Conservation (phyloP, 768 basidiomycete genomes). For the Russula earlei region DNA sequence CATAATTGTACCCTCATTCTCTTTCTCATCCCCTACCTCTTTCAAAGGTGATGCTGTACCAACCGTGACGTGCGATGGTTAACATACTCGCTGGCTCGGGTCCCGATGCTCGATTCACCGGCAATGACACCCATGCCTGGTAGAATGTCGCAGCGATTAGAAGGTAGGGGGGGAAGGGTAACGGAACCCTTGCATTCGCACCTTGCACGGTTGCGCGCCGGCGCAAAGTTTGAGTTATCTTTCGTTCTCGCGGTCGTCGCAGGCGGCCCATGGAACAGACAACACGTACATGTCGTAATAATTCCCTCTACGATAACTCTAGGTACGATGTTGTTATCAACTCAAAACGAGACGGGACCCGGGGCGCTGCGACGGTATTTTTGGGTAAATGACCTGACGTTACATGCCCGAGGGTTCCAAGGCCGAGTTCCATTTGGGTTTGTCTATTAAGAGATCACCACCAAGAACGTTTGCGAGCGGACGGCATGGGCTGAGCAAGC, state of each 20-base stretch:
- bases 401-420: background rate
- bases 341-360: background rate
- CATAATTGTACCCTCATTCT: too few species aligned
- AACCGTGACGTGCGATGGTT: too few species aligned
- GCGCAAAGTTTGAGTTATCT: constrained; percentile 5
- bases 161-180: background rate
- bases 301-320: background rate
- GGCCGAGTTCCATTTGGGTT: background rate
- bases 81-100: background rate
- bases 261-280: background rate
- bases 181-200: too few species aligned
- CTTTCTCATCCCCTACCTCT: too few species aligned
- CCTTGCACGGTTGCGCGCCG: background rate
- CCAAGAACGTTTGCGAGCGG: background rate
- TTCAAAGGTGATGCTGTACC: too few species aligned
- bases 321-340: background rate
- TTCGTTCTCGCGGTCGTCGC: background rate
- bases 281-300: background rate
- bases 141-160: constrained; percentile 1
- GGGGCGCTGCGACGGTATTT: background rate
- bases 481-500: too few species aligned
- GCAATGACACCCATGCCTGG: too few species aligned
- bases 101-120: background rate
- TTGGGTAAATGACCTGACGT: background rate
- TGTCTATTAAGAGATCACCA: background rate